Evolutionary conservation across 768 basidiomycete species (phyloP), one percentile per base, ranked within the genome.

Genomic region (Tricholoma sp.): DNA sequence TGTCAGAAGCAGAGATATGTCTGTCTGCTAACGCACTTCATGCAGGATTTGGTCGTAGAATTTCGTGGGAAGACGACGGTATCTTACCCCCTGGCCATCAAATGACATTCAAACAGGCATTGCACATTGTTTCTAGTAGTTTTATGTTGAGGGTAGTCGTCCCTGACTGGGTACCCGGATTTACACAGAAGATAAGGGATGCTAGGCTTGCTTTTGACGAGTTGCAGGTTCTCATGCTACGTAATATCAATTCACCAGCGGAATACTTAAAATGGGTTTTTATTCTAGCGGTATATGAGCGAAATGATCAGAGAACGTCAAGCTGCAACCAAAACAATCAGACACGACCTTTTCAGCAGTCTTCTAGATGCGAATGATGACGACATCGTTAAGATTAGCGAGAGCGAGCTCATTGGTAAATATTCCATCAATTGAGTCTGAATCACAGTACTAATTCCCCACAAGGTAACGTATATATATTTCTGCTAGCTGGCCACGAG

Each of bases 401-500:
- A 80, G 44, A 65, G 63, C 15, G 81, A 82, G 59, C 65, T 83
- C 4, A 70, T 73, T 53, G 70, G 74, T 73, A 59, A 13, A 33
- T 15, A 5, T 17, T 6, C 32, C 42, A 15, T n/a, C 10, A 31
- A 34, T 57, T 29, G 33, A 11, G 54, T 29, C 31, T 42, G n/a
- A n/a, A n/a, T n/a, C n/a, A n/a, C n/a, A n/a, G n/a, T n/a, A 11
- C 37, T 28, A 4, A 39, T 34, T 28, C 9, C 34, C 44, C 12
- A 4, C 48, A 49, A 73, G 77, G 74, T 20, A 80, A 80, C 62
- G 72, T 78, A n/a, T 80, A 75, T 53, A 74, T 78, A 18, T 80
- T 78, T 56, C 62, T 85, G n/a, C 64, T 87, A 18, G 85, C 85
- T 24, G 84, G 84, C 9, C 81, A 84, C 56, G 84, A 84, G 71